phyloP scores from a whole-genome alignment of 2,329 filamentous ascomycete genomes.

The Pyricularia grisea region DNA sequence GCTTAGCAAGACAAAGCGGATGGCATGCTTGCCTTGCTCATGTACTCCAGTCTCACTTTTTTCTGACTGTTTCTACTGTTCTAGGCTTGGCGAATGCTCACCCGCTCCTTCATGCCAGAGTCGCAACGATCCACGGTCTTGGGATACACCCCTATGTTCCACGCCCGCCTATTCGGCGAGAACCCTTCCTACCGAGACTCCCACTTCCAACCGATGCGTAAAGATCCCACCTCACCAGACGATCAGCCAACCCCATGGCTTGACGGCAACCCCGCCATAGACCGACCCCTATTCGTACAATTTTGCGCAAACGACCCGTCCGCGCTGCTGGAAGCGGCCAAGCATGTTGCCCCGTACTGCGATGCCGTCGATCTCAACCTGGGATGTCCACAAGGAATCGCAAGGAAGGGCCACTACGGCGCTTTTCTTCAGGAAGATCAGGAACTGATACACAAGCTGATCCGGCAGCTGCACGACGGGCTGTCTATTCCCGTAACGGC shows the following conservation, averaged over 20 bases:
- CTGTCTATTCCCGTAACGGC: constrained; percentile 82
- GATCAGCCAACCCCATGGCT: constrained; percentile 41
- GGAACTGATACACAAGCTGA: constrained; percentile 70
- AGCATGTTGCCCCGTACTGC: constrained; percentile 73
- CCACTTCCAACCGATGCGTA: constrained; percentile 64
- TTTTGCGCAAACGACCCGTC: constrained; percentile 88
- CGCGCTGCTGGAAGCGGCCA: constrained; percentile 71
- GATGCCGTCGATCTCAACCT: constrained; percentile 94
- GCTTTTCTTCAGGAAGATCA: constrained; percentile 93
- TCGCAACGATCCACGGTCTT: constrained; percentile 58
- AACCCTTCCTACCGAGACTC: constrained; percentile 64
- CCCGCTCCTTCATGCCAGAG: constrained; percentile 77
- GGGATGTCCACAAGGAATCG: constrained; percentile 94
- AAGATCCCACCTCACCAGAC: constrained; percentile 19
- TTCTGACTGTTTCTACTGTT: constrained; percentile 3
- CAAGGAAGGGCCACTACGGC: constrained; percentile 81
- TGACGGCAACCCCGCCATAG: constrained; percentile 76
- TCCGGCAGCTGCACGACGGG: constrained; percentile 71
- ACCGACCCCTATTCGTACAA: constrained; percentile 88
- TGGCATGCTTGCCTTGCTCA: not conserved
- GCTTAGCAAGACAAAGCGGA: not conserved
- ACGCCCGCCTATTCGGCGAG: constrained; percentile 80
- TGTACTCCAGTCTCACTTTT: not conserved
- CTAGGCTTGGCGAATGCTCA: constrained; percentile 92
- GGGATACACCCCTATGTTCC: constrained; percentile 93